Base-by-base conservation (phyloP, 331 rosid genomes). In the Rhamnella rubrinervis region DNA sequence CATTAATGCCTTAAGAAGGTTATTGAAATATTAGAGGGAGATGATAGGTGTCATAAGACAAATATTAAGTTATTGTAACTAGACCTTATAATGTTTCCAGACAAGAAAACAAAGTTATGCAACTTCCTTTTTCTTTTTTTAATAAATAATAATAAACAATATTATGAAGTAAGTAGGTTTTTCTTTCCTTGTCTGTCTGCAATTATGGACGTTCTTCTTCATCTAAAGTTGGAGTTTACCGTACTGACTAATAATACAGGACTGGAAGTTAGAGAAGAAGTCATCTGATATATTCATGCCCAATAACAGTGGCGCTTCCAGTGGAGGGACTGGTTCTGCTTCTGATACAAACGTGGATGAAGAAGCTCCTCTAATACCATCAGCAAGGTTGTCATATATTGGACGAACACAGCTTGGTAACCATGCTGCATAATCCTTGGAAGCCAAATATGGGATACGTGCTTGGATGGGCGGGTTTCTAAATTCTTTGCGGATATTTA, bases 201-300 rank as follows among this genome's bases (percentile, higher is more conserved):
- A 31, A 31, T 31, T 31, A 31, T 31, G 5, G 4, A 31, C 3
- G 55, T 49, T 14, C 17, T 47, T 16, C 52, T 47, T 5, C 55
- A 23, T 59, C 18, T 67, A 37, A 53, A 65, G 15, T 65, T 28
- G 71, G 57, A 41, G 41, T 47, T 23, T 52, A 69, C 44, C 56
- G 62, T 75, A 40, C 67, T 56, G 83, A 55, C 25, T 31, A 25
- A 23, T 80, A 56, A 44, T 44, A 44, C 88, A 92, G 98, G 98
- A 92, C 19, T 88, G 96, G 98, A 89, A 88, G 84, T 64, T 84
- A 47, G 98, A 92, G 83, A 92, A 92, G 89, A 93, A 81, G 78
- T 81, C 87, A 20, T 92, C 93, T 13, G 92, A 90, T 75, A 77
- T 83, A 18, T 92, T 72, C 67, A 71, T 65, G 46, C 88, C 96